Evolutionary conservation across 495 filamentous ascomycete species (phyloP).

Genomic region (Aspergillus ellipticus): DNA sequence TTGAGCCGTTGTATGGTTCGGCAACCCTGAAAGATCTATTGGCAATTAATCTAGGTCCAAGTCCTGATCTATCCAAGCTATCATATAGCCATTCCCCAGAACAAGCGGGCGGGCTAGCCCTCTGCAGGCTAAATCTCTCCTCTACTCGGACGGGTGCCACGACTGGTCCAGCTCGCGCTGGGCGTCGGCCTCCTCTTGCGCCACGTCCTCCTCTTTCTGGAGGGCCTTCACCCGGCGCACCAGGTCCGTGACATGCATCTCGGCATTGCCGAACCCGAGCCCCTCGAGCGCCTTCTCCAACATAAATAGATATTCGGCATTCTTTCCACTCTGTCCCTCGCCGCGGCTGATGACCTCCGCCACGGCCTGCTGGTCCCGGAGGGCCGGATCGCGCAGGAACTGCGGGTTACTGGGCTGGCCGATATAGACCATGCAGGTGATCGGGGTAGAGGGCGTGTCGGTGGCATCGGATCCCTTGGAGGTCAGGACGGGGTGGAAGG

Average conservation of each 20-base stretch:
- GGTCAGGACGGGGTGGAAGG: constrained; percentile 56
- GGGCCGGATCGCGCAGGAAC: constrained; percentile 64
- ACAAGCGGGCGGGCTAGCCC: no score
- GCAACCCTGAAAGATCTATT: not conserved
- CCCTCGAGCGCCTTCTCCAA: constrained; percentile 73
- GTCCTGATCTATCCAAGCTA: not conserved
- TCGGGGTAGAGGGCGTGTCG: constrained; percentile 17
- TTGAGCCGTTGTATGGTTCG: not conserved
- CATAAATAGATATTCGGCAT: constrained; percentile 83
- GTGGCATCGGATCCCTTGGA: constrained; percentile 1
- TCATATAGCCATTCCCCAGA: no score
- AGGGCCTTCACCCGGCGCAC: constrained; percentile 43
- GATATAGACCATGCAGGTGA: constrained; percentile 81
- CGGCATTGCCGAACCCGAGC: constrained; percentile 72
- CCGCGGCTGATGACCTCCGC: constrained; percentile 79
- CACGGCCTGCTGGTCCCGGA: constrained; percentile 73
- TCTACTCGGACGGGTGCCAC: constrained; percentile 24
- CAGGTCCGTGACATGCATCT: constrained; percentile 71
- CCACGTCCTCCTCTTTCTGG: constrained; percentile 26
- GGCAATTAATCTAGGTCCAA: not conserved
- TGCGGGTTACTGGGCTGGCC: constrained; percentile 92
- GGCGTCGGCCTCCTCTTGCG: constrained; percentile 34
- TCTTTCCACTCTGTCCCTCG: constrained; percentile 81
- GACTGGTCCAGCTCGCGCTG: constrained; percentile 33
- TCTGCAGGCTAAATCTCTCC: no score